Evolutionary conservation across 108 stramenopile genomes (phyloP).

Genomic region (Parmales sp.): DNA sequence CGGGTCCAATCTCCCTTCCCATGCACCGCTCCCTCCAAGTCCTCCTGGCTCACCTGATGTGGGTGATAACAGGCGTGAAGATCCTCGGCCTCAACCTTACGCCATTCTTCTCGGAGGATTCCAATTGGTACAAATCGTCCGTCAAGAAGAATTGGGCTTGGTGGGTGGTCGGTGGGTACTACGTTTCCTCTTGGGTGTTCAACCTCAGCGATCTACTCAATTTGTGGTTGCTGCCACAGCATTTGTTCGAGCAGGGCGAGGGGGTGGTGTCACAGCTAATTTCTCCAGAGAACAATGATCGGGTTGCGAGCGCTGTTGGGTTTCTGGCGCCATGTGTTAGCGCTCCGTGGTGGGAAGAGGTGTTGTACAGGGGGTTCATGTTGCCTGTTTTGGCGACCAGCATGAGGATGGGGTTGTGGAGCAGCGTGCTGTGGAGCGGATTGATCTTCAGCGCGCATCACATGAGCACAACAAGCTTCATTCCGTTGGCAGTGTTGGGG

Average conservation of each 20-base stretch:
- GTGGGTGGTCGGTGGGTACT: conserved; percentile 89
- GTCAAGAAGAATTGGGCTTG: conserved; percentile 68
- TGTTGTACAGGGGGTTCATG: conserved; percentile 79
- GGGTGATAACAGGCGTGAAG: conserved; percentile 56
- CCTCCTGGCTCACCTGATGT: conserved; percentile 71
- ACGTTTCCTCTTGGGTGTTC: conserved; percentile 72
- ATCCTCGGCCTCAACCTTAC: background rate
- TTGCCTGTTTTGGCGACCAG: conserved; percentile 48
- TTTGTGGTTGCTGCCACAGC: conserved; percentile 65
- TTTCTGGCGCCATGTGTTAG: conserved; percentile 83
- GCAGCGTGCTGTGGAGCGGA: conserved; percentile 55
- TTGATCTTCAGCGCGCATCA: conserved; percentile 78
- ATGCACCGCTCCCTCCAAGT: conserved; percentile 75
- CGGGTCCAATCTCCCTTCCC: conserved; percentile 56
- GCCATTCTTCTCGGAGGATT: background rate
- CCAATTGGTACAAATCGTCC: conserved; percentile 19
- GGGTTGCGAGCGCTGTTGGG: conserved; percentile 63
- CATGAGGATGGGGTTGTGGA: conserved; percentile 35
- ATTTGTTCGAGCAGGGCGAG: conserved; percentile 50
- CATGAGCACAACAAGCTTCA: conserved; percentile 58
- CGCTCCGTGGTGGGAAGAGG: conserved; percentile 87
- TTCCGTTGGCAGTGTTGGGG: conserved; percentile 77
- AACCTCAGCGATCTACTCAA: conserved; percentile 78
- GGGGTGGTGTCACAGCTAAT: conserved; percentile 71
- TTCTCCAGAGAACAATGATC: conserved; percentile 80